phyloP scores from a whole-genome alignment of 352 stramenopile genomes.

The Phytophthora cactorum region DNA sequence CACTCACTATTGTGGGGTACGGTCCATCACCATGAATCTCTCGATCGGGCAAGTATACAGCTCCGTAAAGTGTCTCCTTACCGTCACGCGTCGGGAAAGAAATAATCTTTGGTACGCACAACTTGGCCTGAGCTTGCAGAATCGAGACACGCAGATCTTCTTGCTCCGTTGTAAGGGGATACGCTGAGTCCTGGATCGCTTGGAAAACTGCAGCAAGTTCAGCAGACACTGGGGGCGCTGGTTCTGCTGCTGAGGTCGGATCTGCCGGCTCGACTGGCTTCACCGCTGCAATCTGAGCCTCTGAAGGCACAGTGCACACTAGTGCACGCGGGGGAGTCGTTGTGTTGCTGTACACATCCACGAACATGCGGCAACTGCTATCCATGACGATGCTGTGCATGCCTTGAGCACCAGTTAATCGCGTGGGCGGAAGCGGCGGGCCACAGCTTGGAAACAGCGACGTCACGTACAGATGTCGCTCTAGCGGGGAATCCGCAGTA shows the following conservation, averaged over 20 bases:
- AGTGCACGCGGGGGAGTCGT: slow-evolving; percentile 67
- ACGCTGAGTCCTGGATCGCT: slow-evolving; percentile 49
- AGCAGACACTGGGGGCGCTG: slow-evolving; percentile 6
- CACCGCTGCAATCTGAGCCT: slow-evolving; percentile 41
- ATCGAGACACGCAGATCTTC: slow-evolving; percentile 65
- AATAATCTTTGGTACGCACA: slow-evolving; percentile 71
- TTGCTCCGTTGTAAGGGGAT: slow-evolving; percentile 58
- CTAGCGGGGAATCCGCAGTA: slow-evolving; percentile 87
- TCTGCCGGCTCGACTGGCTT: slow-evolving; percentile 26
- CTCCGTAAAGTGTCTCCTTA: slow-evolving; percentile 88
- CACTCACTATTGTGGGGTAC: slow-evolving; percentile 95
- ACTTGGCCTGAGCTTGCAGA: slow-evolving; percentile 54
- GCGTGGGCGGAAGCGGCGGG: slow-evolving; percentile 54
- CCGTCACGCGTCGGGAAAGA: slow-evolving; percentile 87
- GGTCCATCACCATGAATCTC: slow-evolving; percentile 87
- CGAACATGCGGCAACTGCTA: slow-evolving; percentile 75
- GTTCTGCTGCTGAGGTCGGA: slow-evolving; percentile 10
- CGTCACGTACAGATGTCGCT: slow-evolving; percentile 92
- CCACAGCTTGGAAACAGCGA: slow-evolving; percentile 53
- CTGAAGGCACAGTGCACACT: slow-evolving; percentile 58
- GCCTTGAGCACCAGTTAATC: slow-evolving; percentile 79
- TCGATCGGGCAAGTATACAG: slow-evolving; percentile 93
- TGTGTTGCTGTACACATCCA: slow-evolving; percentile 86
- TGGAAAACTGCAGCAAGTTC: slow-evolving; percentile 43
- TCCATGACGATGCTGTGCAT: slow-evolving; percentile 94